Percentiles rank a stretch among this genome's conserved stretches.
These are phyloP conservation scores for Huntiella savannae DNA, from an alignment of 2,329 filamentous ascomycete species.

Conservation along the genomic window DNA sequence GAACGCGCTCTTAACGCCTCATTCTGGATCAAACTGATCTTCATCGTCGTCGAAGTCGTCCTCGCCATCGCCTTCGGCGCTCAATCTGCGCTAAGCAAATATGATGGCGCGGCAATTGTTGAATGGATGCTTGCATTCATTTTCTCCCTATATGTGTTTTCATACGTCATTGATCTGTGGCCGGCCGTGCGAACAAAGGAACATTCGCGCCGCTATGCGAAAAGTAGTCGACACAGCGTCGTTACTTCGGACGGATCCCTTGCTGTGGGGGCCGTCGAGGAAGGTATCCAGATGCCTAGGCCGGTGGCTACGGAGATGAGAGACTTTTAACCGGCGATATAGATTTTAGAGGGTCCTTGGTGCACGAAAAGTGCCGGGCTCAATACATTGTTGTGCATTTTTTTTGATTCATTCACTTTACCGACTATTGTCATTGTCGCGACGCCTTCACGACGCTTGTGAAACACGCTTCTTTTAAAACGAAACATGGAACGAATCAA, in stretches of 20 bases:
- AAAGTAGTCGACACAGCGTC: background rate
- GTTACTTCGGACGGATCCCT: background rate
- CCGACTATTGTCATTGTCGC: too few species aligned
- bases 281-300: conserved; percentile 1
- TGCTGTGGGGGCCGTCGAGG: background rate
- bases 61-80: conserved; percentile 58
- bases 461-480: too few species aligned
- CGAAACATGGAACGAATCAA: too few species aligned
- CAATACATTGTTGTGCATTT: too few species aligned
- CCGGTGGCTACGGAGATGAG: too few species aligned
- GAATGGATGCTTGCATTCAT: conserved; percentile 67
- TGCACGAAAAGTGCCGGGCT: too few species aligned
- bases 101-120: conserved; percentile 50
- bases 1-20: conserved; percentile 54
- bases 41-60: conserved; percentile 61
- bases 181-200: conserved; percentile 49
- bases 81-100: conserved; percentile 24
- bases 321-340: too few species aligned
- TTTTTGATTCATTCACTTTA: too few species aligned
- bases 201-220: background rate
- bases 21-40: conserved; percentile 74
- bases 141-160: conserved; percentile 74
- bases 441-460: too few species aligned
- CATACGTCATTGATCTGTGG: conserved; percentile 71
- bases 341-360: background rate